Base-by-base conservation (phyloP, 2,329 filamentous ascomycete species). In the Grosmannia penicillata region DNA sequence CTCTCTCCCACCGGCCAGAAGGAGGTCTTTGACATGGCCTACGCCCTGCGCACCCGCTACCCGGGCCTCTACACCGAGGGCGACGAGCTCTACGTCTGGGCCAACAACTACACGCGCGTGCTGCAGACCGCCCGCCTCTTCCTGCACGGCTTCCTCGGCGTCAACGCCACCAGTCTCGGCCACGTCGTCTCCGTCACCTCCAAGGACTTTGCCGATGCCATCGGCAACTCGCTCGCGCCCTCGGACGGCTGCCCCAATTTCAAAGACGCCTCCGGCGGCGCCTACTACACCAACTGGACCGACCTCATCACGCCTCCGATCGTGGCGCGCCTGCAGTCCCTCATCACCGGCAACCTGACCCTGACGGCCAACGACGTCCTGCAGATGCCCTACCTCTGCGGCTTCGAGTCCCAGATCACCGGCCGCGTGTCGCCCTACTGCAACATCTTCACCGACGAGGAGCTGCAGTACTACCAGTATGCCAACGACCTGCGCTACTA, bases 361-460 rank as follows among this genome's bases (percentile, higher is more conserved):
- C 61, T 80, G 15, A 46, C 44, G 6, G 4, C 24, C 25, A 56
- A 53, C 2, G 72, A 80, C 41, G 29, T 43, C 24, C 21, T 36
- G 8, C 45, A 43, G 32, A 74, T 82, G 36, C 75, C 75, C 0
- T 80, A 82, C 47, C 61, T 81, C n/a, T 83, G 78, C 47, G 78
- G 75, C 4, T 82, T 78, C 42, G 78, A 83, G 48, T 74, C 68
- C 4, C 77, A 82, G 48, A 79, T 82, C 45, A 72, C 63, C 0
- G 76, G 77, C 1, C 57, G 56, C 2, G 53, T 71, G 4, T 78
- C 72, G 5, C 71, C 75, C 0, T 81, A 72, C 60, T 82, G 78
- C 51, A 58, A 60, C 36, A 60, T 78, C 14, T 75, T 79, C 48
- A 75, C 67, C 4, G 60, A 76, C 25, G 59, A 71, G 3, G 78